Conservation (phyloP, 768 basidiomycete genomes). For the Coprinopsis strossmayeri region DNA sequence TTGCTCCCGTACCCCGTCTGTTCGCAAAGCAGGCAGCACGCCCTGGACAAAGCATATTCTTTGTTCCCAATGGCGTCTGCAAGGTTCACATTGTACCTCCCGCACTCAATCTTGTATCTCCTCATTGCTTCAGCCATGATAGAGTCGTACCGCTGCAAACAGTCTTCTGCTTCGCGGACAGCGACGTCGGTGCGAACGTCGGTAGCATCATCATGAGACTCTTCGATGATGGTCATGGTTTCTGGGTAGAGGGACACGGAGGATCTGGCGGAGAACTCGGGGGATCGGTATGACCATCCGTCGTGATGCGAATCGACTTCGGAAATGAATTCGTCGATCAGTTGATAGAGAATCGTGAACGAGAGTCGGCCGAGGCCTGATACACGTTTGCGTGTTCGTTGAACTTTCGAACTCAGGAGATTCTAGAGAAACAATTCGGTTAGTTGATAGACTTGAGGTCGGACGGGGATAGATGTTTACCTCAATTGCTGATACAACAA, state of each 20-base stretch:
- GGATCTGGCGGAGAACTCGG: constrained; percentile 17
- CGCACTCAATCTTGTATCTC: constrained; percentile 35
- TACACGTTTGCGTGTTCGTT: constrained; percentile 28
- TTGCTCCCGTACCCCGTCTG: constrained; percentile 39
- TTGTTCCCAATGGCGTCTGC: constrained; percentile 29
- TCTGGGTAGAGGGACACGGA: constrained; percentile 21
- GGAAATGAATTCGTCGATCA: constrained; percentile 37
- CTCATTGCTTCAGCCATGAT: constrained; percentile 29
- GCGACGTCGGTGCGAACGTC: constrained; percentile 34
- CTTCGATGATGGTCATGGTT: constrained; percentile 39
- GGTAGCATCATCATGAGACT: constrained; percentile 34
- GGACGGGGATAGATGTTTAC: constrained; percentile 17
- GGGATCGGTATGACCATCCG: constrained; percentile 27
- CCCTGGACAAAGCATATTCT: constrained; percentile 31
- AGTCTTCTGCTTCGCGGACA: constrained; percentile 27
- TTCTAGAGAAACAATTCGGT: constrained; percentile 20
- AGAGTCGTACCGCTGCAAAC: constrained; percentile 28
- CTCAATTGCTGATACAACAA: constrained; percentile 30
- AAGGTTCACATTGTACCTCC: constrained; percentile 23
- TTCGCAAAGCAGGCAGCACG: constrained; percentile 38
- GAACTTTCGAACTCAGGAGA: constrained; percentile 29
- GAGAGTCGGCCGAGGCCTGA: constrained; percentile 32
- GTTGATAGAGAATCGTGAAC: constrained; percentile 33
- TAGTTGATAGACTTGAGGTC: background rate
- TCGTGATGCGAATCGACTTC: constrained; percentile 41